phyloP scores from a whole-genome alignment of 73 alveolate species.

The Halteria grandinella region DNA sequence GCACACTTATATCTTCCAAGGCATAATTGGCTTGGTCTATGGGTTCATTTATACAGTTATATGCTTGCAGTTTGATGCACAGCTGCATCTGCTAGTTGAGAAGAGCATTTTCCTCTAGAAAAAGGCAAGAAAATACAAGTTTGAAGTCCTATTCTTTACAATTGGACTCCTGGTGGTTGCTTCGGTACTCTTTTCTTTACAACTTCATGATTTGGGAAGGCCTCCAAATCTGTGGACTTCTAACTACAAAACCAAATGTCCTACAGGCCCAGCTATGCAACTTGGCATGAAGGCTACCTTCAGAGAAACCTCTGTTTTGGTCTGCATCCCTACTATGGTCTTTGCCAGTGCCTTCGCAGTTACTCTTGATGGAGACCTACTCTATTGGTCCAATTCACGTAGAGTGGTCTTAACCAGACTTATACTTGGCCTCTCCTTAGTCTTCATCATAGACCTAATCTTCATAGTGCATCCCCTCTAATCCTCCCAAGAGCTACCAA shows the following conservation, averaged over 20 bases:
- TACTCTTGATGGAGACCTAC: constrained; percentile 18
- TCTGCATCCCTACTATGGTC: constrained; percentile 55
- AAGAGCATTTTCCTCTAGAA: constrained; percentile 54
- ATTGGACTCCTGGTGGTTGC: constrained; percentile 21
- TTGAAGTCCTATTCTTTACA: constrained; percentile 29
- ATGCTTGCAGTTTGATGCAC: constrained; percentile 36
- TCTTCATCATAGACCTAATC: background rate
- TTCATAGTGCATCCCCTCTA: background rate
- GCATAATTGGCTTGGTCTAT: constrained; percentile 52
- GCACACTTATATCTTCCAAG: constrained; percentile 35
- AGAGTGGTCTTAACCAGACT: constrained; percentile 33
- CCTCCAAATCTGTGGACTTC: constrained; percentile 46
- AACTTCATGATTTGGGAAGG: background rate
- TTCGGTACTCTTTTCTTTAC: constrained; percentile 34
- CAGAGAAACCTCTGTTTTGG: constrained; percentile 43
- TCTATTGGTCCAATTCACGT: constrained; percentile 45
- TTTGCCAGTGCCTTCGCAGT: constrained; percentile 67
- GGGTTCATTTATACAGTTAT: constrained; percentile 42
- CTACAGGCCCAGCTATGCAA: background rate
- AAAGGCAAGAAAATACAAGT: constrained; percentile 58
- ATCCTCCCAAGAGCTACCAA: constrained; percentile 12
- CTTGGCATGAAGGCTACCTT: constrained; percentile 58
- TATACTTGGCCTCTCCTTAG: constrained; percentile 28
- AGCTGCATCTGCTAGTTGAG: constrained; percentile 36
- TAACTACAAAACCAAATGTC: constrained; percentile 25